Evolutionary conservation across 352 stramenopile genomes (phyloP), one percentile per base, ranked within the genome.

Genomic region (Globisporangium ultimum): DNA sequence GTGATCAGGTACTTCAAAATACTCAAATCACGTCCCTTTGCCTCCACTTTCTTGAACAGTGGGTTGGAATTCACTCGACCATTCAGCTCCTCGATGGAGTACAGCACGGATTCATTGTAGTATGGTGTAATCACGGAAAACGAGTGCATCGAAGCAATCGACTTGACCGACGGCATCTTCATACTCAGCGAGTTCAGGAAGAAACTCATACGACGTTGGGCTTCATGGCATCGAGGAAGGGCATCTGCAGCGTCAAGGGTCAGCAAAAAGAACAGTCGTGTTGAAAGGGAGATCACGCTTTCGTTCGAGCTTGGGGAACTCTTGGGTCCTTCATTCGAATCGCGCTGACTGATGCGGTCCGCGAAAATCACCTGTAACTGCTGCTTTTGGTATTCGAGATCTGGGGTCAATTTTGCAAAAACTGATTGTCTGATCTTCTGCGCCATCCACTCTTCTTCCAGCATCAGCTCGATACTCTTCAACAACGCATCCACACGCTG

Each of bases 1-100:
- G 87, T 95, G 47, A 93, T 80, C 36, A 96, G 56, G 57, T 96
- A 95, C 67, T 95, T 95, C 48, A 96, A 70, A 72, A 96, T 94
- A 55, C 84, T 93, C 53, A 96, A 66, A 53, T 96, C 83, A 22
- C 85, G 81, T 17, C 76, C 74, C 67, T 94, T 96, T 13, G 85
- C 70, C 48, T 96, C 87, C 20, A 94, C 84, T 61, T 93, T 91
- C 42, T 71, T 73, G 72, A 95, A 95, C 32, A 95, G 67, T 41
- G 87, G 87, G 53, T 95, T 95, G 12, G 86, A 73, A 46, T 82
- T 84, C 32, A 95, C 84, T 34, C 86, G 78, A 22, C 82, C 86
- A 41, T 91, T 93, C 21, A 95, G 63, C 52, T 95, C 87, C 38
- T 94, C 80, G 4, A 96, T 67, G 7, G 80, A 92, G 58, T 91